A percentile compares a stretch with the other conserved stretches of the same genome.
Conservation (phyloP, 306 rosid genomes). For the Canavalia ensiformis region DNA sequence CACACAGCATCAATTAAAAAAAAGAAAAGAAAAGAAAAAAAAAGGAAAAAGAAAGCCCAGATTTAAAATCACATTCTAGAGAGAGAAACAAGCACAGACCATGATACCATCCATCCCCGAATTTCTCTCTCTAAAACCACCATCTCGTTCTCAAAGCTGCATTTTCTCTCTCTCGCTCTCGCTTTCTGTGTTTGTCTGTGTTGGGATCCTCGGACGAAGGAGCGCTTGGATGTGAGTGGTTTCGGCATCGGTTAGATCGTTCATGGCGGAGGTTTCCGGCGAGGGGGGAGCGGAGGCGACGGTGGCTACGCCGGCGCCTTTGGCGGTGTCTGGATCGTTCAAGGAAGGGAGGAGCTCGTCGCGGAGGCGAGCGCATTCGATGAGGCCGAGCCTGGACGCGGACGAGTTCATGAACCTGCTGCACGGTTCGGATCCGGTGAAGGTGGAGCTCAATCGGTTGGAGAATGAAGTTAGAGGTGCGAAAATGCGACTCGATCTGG, state of each 20-base stretch:
- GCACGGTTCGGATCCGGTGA: slow-evolving; percentile 99
- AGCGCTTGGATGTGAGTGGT: slow-evolving; percentile 69
- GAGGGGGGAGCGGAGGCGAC: slow-evolving; percentile 58
- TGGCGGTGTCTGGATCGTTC: slow-evolving; percentile 86
- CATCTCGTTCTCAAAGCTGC: slow-evolving; percentile 39
- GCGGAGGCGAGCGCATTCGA: slow-evolving; percentile 69
- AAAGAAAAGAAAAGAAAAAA: background rate
- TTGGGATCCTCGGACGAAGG: slow-evolving; percentile 59
- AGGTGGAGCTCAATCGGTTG: slow-evolving; percentile 97
- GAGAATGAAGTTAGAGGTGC: slow-evolving; percentile 99
- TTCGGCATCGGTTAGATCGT: slow-evolving; percentile 71
- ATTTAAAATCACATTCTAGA: slow-evolving; percentile 65
- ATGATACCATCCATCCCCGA: slow-evolving; percentile 46
- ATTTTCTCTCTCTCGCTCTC: slow-evolving; percentile 38
- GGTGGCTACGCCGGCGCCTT: slow-evolving; percentile 54
- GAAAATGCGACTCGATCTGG: slow-evolving; percentile 86
- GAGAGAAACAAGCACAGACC: slow-evolving; percentile 62
- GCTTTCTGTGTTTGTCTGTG: slow-evolving; percentile 25
- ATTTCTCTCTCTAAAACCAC: slow-evolving; percentile 55
- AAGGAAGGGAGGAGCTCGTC: slow-evolving; percentile 92
- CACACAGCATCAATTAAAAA: background rate
- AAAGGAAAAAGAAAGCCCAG: slow-evolving; percentile 47
- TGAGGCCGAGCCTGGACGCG: slow-evolving; percentile 92
- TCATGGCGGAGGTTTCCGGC: slow-evolving; percentile 84
- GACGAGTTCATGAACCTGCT: slow-evolving; percentile 90